Conservation (phyloP, 2,329 filamentous ascomycete species). For the Beauveria sp. region DNA sequence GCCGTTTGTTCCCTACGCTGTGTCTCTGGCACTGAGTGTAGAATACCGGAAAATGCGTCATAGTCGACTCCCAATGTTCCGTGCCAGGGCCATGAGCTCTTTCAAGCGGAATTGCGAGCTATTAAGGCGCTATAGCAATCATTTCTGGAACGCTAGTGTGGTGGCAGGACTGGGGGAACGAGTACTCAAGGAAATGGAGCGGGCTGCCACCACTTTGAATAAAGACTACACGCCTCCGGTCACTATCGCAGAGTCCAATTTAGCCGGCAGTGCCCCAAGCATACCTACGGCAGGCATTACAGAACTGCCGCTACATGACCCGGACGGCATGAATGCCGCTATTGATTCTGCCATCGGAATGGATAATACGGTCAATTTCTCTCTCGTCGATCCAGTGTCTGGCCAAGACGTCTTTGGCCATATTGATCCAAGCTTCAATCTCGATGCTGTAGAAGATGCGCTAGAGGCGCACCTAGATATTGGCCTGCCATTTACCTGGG, state of each 20-base stretch:
- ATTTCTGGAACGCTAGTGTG: slow-evolving; percentile 50
- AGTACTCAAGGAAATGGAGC: slow-evolving; percentile 49
- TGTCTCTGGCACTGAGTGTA: slow-evolving; percentile 54
- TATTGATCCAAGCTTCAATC: slow-evolving; percentile 47
- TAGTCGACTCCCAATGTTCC: slow-evolving; percentile 51
- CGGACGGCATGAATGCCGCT: slow-evolving; percentile 19
- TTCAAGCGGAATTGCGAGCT: slow-evolving; percentile 49
- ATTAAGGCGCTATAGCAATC: slow-evolving; percentile 43
- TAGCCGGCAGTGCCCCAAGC: slow-evolving; percentile 4
- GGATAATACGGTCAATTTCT: slow-evolving; percentile 33
- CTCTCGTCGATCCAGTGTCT: slow-evolving; percentile 34
- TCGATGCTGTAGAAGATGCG: slow-evolving; percentile 46
- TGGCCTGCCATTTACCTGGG: slow-evolving; percentile 45
- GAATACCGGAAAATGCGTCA: slow-evolving; percentile 58
- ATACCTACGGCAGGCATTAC: slow-evolving; percentile 15
- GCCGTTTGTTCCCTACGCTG: slow-evolving; percentile 53
- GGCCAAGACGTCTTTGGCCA: slow-evolving; percentile 48
- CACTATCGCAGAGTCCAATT: neutral
- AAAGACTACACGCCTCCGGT: slow-evolving; percentile 25
- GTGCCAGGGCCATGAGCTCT: slow-evolving; percentile 43
- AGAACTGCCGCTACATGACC: slow-evolving; percentile 16
- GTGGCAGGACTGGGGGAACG: slow-evolving; percentile 48
- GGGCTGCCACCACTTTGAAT: slow-evolving; percentile 39
- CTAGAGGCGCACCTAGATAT: slow-evolving; percentile 49
- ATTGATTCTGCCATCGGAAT: slow-evolving; percentile 21